A percentile compares a stretch with the other conserved stretches of the same genome.
Conservation (phyloP, 352 stramenopile species). For the Globisporangium middletonii region DNA sequence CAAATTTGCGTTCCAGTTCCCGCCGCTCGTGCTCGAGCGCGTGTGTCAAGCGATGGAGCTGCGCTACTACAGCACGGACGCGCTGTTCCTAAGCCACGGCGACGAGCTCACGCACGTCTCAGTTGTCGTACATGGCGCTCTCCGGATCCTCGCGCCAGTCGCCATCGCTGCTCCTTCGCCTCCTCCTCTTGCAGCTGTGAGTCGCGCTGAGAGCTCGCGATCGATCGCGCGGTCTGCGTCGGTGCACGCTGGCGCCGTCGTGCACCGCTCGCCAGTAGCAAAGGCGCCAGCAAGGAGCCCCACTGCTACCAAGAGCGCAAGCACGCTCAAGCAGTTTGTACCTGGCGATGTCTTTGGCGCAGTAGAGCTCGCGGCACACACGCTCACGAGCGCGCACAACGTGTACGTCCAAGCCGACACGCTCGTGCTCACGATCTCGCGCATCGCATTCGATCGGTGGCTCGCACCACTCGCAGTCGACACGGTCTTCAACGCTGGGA, state of each 20-base stretch:
- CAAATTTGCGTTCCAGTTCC: constrained; percentile 52
- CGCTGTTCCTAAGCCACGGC: constrained; percentile 17
- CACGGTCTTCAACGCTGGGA: constrained; percentile 33
- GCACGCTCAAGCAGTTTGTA: constrained; percentile 13
- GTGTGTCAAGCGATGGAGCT: constrained; percentile 41
- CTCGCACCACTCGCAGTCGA: constrained; percentile 22
- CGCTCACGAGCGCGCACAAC: background rate
- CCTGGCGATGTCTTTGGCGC: constrained; percentile 35
- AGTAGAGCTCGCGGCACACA: constrained; percentile 13
- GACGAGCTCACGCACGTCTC: constrained; percentile 19
- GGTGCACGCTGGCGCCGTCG: background rate
- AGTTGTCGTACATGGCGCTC: constrained; percentile 30
- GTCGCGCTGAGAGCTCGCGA: background rate
- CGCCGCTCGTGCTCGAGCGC: constrained; percentile 44
- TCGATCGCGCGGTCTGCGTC: background rate
- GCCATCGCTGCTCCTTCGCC: no score
- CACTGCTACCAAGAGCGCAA: background rate
- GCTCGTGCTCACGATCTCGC: constrained; percentile 30
- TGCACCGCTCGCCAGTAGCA: background rate
- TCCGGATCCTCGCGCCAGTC: constrained; percentile 4
- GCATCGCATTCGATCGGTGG: constrained; percentile 37
- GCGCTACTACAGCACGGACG: constrained; percentile 14
- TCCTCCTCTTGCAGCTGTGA: background rate
- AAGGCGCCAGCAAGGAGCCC: background rate
- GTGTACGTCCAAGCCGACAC: constrained; percentile 31